Percentiles rank a stretch among this genome's conserved stretches.
Evolutionary conservation across 768 basidiomycete genomes (phyloP).

Genomic region (Xerocomus potaroensis): DNA sequence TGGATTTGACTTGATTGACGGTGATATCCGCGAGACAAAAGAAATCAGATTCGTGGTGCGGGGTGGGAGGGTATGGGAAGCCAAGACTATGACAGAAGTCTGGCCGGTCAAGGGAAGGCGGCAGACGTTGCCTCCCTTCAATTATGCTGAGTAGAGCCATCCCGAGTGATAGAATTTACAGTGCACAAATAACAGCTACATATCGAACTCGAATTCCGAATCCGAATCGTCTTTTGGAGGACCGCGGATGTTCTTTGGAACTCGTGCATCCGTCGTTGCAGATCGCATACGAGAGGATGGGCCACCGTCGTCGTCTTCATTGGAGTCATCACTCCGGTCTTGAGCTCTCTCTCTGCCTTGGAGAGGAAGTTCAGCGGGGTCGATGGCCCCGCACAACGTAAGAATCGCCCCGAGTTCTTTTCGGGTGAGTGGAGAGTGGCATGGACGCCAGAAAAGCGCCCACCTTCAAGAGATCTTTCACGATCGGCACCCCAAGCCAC

Average conservation of each 20-base stretch:
- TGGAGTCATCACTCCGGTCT: slow-evolving; percentile 38
- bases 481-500: slow-evolving; percentile 79
- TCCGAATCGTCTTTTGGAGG: slow-evolving; percentile 63
- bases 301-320: slow-evolving; percentile 46
- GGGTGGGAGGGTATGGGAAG: slow-evolving; percentile 70
- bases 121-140: slow-evolving; percentile 55
- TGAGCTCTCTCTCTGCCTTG: slow-evolving; percentile 21
- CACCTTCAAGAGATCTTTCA: slow-evolving; percentile 77
- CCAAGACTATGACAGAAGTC: slow-evolving; percentile 60
- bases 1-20: slow-evolving; percentile 53
- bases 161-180: background rate
- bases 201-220: slow-evolving; percentile 73
- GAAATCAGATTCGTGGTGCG: slow-evolving; percentile 55
- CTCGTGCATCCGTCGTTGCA: slow-evolving; percentile 46
- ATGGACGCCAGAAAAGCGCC: slow-evolving; percentile 7
- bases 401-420: slow-evolving; percentile 71
- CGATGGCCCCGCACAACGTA: slow-evolving; percentile 60
- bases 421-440: slow-evolving; percentile 1
- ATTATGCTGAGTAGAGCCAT: slow-evolving; percentile 43
- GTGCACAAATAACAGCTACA: slow-evolving; percentile 33
- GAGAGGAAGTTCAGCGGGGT: slow-evolving; percentile 47
- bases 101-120: slow-evolving; percentile 65
- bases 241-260: slow-evolving; percentile 53
- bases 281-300: slow-evolving; percentile 55
- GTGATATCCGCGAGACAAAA: slow-evolving; percentile 45